Evolutionary conservation across 805 yeast genomes (phyloP).

Genomic region (Cyberlindnera bimundalis): DNA sequence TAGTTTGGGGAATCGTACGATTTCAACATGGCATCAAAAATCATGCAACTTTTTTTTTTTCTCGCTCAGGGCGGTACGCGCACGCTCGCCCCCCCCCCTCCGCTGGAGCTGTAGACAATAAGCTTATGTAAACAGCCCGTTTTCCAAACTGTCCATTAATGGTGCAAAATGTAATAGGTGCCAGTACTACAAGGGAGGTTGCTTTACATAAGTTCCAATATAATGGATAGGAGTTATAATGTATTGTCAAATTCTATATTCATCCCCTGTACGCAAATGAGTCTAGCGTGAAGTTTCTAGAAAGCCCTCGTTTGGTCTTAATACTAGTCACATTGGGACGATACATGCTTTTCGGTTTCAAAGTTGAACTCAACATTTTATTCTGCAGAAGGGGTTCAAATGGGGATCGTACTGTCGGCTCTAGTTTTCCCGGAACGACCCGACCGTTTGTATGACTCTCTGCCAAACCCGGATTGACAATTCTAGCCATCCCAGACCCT

Average conservation of each 20-base stretch:
- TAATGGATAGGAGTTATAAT: too few species aligned
- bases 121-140: background rate
- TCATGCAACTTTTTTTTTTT: constrained; percentile 16
- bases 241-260: too few species aligned
- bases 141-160: too few species aligned
- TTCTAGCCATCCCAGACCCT: background rate
- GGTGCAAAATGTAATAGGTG: too few species aligned
- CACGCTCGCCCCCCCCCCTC: background rate
- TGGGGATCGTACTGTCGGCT: background rate
- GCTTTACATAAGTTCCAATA: too few species aligned
- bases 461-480: background rate
- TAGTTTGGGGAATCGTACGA: constrained; percentile 12
- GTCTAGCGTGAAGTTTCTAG: constrained; percentile 18
- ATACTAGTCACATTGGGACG: constrained; percentile 4
- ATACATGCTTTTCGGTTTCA: background rate
- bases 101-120: background rate
- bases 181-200: too few species aligned
- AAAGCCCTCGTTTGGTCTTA: constrained; percentile 9
- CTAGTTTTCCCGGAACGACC: too few species aligned
- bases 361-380: too few species aligned
- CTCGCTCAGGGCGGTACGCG: background rate
- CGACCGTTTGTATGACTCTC: background rate
- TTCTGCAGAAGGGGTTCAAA: background rate
- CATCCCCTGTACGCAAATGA: constrained; percentile 22
- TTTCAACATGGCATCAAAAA: constrained; percentile 5